phyloP scores from a whole-genome alignment of 345 rosid genomes.

The Lagerstroemia speciosa region DNA sequence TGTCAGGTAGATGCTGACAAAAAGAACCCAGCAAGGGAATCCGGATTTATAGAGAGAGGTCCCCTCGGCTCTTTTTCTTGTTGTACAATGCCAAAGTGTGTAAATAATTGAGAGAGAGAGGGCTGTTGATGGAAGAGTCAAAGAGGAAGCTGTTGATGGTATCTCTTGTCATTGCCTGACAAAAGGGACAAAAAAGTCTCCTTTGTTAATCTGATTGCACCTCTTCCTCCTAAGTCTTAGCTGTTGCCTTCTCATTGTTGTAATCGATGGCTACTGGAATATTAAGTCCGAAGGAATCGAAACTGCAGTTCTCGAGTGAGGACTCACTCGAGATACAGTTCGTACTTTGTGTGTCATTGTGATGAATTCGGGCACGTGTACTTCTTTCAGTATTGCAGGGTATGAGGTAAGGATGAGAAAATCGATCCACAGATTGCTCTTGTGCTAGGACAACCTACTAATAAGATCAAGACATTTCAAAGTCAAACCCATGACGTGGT shows the following conservation, averaged over 20 bases:
- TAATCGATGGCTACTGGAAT: background rate
- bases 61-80: background rate
- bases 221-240: background rate
- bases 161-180: background rate
- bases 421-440: too few species aligned
- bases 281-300: too few species aligned
- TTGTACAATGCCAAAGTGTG: background rate
- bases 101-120: background rate
- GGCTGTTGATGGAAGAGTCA: background rate
- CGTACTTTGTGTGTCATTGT: too few species aligned
- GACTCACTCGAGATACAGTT: too few species aligned
- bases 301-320: too few species aligned
- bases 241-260: slow-evolving; percentile 1
- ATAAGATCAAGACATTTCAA: too few species aligned
- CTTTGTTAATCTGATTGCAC: background rate
- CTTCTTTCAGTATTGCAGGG: too few species aligned
- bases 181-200: background rate
- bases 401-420: too few species aligned
- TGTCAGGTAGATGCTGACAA: background rate
- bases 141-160: background rate
- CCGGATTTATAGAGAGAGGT: background rate
- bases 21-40: background rate
- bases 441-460: too few species aligned
- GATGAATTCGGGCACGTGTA: too few species aligned
- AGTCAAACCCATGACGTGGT: too few species aligned